Evolutionary conservation across 495 filamentous ascomycete species (phyloP).

Genomic region (Platismatia glauca): DNA sequence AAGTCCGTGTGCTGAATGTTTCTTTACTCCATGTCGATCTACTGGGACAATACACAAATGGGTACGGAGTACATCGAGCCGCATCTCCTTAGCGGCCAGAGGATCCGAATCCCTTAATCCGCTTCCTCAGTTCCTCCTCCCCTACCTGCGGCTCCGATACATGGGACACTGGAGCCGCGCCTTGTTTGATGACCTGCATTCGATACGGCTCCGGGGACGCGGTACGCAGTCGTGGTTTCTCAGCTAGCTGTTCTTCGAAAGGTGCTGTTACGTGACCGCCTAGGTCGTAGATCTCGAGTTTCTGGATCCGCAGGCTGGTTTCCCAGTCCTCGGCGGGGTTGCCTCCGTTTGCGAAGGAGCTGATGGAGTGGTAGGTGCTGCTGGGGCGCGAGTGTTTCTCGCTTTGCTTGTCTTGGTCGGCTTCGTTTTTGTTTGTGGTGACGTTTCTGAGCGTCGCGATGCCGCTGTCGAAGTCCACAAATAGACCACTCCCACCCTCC

Average conservation of each 20-base stretch:
- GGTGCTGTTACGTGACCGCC: not conserved
- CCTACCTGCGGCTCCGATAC: not conserved
- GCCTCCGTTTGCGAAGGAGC: not conserved
- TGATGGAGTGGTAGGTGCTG: not conserved
- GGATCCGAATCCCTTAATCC: not conserved
- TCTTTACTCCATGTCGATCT: too few relatives aligned
- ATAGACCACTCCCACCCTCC: not conserved
- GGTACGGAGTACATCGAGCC: too few relatives aligned
- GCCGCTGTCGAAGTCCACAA: not conserved
- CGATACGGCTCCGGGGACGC: not conserved
- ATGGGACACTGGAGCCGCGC: not conserved
- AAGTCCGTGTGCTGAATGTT: too few relatives aligned
- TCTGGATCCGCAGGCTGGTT: not conserved
- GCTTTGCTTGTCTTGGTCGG: not conserved
- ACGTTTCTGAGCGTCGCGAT: not conserved
- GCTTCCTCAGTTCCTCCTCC: not conserved
- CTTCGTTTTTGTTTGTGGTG: not conserved
- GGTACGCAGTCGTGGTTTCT: not conserved
- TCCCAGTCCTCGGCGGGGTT: not conserved
- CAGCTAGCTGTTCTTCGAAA: not conserved
- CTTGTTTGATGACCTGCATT: not conserved
- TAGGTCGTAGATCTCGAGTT: not conserved
- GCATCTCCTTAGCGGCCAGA: not conserved
- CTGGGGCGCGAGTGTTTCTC: not conserved
- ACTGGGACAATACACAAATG: too few relatives aligned